Evolutionary conservation across 2,329 filamentous ascomycete species (phyloP).

Genomic region (Ophiocordyceps robertsii): DNA sequence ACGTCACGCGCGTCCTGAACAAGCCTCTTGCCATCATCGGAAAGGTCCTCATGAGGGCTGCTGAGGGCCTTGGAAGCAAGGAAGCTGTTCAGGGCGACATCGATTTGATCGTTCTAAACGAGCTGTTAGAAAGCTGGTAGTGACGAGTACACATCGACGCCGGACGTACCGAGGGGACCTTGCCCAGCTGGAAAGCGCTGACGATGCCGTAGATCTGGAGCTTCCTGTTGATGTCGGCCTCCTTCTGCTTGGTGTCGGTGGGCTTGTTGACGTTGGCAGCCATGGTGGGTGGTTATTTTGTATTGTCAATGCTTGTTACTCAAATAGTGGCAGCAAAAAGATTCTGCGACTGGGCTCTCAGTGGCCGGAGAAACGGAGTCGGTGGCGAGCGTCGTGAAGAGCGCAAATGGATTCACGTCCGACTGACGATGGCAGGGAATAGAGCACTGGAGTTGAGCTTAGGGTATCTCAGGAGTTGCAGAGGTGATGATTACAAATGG

Average conservation of each 20-base stretch:
- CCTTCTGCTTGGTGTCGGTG: conserved; percentile 60
- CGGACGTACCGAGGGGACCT: conserved; percentile 67
- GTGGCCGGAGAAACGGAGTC: neutral
- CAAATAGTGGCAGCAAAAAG: neutral
- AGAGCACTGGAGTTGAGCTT: neutral
- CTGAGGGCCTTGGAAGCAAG: conserved; percentile 57
- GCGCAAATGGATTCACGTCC: no score
- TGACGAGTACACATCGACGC: neutral
- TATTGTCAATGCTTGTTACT: conserved; percentile 1
- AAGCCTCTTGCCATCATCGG: conserved; percentile 66
- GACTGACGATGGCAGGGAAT: no score
- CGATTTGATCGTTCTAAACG: conserved; percentile 78
- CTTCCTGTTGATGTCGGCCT: conserved; percentile 82
- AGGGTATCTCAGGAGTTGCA: conserved; percentile 1
- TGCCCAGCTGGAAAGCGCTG: conserved; percentile 73
- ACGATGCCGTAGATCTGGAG: conserved; percentile 89
- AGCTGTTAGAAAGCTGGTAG: neutral
- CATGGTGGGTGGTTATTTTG: conserved; percentile 15
- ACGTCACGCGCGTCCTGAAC: conserved; percentile 67
- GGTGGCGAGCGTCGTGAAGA: no score
- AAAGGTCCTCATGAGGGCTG: conserved; percentile 63
- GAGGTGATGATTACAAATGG: neutral
- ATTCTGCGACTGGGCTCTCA: neutral
- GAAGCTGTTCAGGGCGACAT: conserved; percentile 84
- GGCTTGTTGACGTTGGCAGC: conserved; percentile 54